Conservation (phyloP, 257 asterid genomes). For the Scutellaria barbata region DNA sequence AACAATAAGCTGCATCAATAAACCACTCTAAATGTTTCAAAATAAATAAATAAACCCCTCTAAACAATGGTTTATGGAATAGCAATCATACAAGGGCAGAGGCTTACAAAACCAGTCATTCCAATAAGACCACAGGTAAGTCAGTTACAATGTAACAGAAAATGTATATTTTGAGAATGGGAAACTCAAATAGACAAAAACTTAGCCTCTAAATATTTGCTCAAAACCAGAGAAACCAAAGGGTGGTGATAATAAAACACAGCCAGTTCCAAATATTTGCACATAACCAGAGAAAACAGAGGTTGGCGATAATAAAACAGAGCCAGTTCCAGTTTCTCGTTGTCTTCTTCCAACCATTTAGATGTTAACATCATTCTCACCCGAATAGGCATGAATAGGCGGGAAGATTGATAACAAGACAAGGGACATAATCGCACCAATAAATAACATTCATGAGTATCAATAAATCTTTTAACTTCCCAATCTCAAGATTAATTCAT, state of each 20-base stretch:
- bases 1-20: conserved; percentile 11
- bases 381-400: background rate
- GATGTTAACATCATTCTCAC: background rate
- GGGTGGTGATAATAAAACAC: background rate
- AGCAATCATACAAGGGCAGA: conserved; percentile 11
- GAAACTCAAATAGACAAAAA: background rate
- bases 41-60: too few species aligned
- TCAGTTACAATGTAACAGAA: background rate
- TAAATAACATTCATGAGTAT: background rate
- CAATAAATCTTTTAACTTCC: background rate
- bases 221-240: conserved; percentile 11
- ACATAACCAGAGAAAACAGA: conserved; percentile 8
- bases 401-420: background rate
- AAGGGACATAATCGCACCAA: background rate
- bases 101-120: background rate
- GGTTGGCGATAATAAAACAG: background rate
- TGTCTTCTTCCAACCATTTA: conserved; percentile 2
- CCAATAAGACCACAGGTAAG: background rate
- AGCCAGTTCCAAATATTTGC: conserved; percentile 8
- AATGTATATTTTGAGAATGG: background rate
- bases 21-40: background rate
- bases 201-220: conserved; percentile 12
- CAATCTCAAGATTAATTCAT: background rate
- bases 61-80: background rate
- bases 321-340: background rate